phyloP scores from a whole-genome alignment of 2,329 filamentous ascomycete genomes.

The Aspergillus sergii region DNA sequence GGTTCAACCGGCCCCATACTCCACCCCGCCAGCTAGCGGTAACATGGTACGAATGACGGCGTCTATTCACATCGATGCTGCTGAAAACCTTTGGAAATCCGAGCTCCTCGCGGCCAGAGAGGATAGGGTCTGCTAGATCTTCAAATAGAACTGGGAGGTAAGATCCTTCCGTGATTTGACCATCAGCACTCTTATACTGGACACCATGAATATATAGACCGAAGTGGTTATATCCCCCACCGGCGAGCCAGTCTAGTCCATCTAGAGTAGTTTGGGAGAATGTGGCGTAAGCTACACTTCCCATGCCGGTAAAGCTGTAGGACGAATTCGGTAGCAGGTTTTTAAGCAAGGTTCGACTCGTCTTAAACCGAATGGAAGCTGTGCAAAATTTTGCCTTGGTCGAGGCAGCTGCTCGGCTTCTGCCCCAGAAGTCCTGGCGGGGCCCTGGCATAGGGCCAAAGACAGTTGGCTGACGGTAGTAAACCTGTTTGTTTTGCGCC shows the following conservation, averaged over 20 bases:
- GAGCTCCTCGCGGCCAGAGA: constrained; percentile 62
- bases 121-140: constrained; percentile 60
- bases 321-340: constrained; percentile 49
- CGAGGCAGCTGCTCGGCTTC: constrained; percentile 24
- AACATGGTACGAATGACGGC: constrained; percentile 41
- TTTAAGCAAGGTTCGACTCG: constrained; percentile 52
- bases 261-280: constrained; percentile 47
- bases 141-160: constrained; percentile 64
- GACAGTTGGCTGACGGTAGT: constrained; percentile 50
- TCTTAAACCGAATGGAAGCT: constrained; percentile 54
- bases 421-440: constrained; percentile 36
- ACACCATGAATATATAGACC: constrained; percentile 67
- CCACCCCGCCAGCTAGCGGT: constrained; percentile 48
- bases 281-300: constrained; percentile 50
- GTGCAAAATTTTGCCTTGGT: constrained; percentile 47
- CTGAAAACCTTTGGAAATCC: constrained; percentile 64
- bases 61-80: constrained; percentile 50
- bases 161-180: constrained; percentile 52
- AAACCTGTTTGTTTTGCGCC: constrained; percentile 45
- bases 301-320: constrained; percentile 48
- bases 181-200: constrained; percentile 55
- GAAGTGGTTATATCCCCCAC: constrained; percentile 59
- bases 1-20: constrained; percentile 42
- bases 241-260: constrained; percentile 64
- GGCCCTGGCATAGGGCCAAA: constrained; percentile 54